These are phyloP conservation scores for Globisporangium yorkense DNA, from an alignment of 352 stramenopile genomes.

Conservation along the genomic window DNA sequence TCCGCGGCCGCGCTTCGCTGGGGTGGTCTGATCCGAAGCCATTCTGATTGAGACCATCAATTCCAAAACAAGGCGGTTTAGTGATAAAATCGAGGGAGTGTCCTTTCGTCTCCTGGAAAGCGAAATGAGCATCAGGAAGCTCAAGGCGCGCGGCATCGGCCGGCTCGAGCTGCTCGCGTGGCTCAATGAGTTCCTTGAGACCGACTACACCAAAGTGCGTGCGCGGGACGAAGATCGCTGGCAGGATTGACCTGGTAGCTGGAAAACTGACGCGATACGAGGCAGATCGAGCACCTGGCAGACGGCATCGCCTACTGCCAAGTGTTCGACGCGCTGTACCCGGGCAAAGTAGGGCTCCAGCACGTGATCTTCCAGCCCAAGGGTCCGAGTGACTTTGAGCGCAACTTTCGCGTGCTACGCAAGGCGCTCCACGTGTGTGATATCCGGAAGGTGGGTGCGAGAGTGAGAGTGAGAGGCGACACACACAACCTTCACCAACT, in stretches of 20 bases:
- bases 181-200: constrained; percentile 79
- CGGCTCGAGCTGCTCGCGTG: constrained; percentile 72
- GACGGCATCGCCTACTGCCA: constrained; percentile 80
- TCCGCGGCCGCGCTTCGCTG: background rate
- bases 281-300: constrained; percentile 61
- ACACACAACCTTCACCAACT: background rate
- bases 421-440: constrained; percentile 54
- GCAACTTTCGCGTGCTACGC: constrained; percentile 55
- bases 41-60: background rate
- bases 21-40: background rate
- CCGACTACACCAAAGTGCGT: constrained; percentile 71
- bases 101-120: background rate
- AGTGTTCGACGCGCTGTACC: constrained; percentile 63
- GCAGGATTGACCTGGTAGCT: background rate
- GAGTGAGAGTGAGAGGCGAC: background rate
- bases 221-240: background rate
- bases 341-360: constrained; percentile 53
- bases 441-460: constrained; percentile 43
- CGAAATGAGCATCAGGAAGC: constrained; percentile 67
- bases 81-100: background rate
- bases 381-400: constrained; percentile 46
- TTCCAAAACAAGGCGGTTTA: background rate
- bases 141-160: constrained; percentile 71
- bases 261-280: background rate
- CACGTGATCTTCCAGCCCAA: constrained; percentile 57